A percentile compares a stretch with the other conserved stretches of the same genome.
Conservation (phyloP, 1,284 basidiomycete species). For the Ustilago xerochloae region DNA sequence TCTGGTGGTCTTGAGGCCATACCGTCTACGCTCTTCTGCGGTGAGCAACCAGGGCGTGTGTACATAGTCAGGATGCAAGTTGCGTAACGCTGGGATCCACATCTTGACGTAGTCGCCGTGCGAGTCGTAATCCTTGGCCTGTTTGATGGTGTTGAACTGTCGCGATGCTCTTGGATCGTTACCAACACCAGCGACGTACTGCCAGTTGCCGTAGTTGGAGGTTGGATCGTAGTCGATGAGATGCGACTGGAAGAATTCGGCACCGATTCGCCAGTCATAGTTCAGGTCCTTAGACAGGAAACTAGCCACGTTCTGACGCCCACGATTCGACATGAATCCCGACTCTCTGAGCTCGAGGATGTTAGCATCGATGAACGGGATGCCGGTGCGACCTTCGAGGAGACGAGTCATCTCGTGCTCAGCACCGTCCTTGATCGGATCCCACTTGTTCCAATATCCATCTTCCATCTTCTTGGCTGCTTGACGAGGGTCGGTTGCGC, state of each 20-base stretch:
- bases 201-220: constrained; percentile 64
- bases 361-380: constrained; percentile 74
- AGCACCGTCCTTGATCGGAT: constrained; percentile 46
- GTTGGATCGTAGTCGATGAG: constrained; percentile 64
- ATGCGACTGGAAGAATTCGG: constrained; percentile 72
- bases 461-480: constrained; percentile 68
- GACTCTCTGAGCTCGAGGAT: constrained; percentile 72
- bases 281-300: constrained; percentile 72
- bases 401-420: constrained; percentile 69
- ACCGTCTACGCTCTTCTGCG: constrained; percentile 51
- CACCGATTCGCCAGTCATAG: constrained; percentile 73
- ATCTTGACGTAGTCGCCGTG: constrained; percentile 71
- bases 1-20: constrained; percentile 58
- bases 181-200: constrained; percentile 72
- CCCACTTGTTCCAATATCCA: constrained; percentile 61
- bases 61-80: constrained; percentile 66
- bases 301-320: constrained; percentile 73
- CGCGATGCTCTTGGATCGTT: constrained; percentile 73
- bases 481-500: constrained; percentile 69
- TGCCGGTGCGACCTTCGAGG: constrained; percentile 72
- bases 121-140: constrained; percentile 72
- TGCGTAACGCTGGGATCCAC: constrained; percentile 71
- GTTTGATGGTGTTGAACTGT: constrained; percentile 74
- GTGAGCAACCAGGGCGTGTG: constrained; percentile 63
- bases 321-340: constrained; percentile 69